These are phyloP conservation scores for Colletotrichum sp. DNA, from an alignment of 2,329 filamentous ascomycete species.

Conservation along the genomic window DNA sequence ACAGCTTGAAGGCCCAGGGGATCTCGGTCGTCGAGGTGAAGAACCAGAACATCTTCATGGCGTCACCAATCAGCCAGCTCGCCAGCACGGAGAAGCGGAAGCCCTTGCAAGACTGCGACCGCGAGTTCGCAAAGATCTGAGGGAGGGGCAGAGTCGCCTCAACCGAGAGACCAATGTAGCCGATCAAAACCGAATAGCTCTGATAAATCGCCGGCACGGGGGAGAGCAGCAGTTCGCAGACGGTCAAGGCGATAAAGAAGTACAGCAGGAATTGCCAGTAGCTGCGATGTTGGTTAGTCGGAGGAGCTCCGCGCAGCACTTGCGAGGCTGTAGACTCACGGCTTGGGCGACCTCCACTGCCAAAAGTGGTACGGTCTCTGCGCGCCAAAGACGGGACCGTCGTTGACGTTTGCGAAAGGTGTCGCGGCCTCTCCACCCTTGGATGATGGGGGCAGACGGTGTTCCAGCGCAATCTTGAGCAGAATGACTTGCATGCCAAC, in stretches of 20 bases:
- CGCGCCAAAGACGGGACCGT: conserved; percentile 36
- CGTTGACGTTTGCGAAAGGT: conserved; percentile 64
- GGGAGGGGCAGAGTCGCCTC: conserved; percentile 84
- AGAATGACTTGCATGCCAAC: conserved; percentile 66
- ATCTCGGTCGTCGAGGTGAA: conserved; percentile 73
- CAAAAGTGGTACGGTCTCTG: conserved; percentile 78
- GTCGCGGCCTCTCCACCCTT: conserved; percentile 63
- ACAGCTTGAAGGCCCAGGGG: conserved; percentile 80
- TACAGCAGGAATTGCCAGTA: conserved; percentile 82
- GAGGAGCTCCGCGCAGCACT: background rate
- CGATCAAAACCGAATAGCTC: conserved; percentile 70
- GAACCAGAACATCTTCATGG: conserved; percentile 90
- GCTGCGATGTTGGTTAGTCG: conserved; percentile 36
- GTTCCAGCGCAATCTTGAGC: conserved; percentile 71
- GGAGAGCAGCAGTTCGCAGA: conserved; percentile 70
- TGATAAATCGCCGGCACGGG: conserved; percentile 61
- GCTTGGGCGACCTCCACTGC: conserved; percentile 77
- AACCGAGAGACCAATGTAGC: conserved; percentile 76
- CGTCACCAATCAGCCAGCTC: conserved; percentile 80
- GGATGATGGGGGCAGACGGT: conserved; percentile 63
- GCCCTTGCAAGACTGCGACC: conserved; percentile 73
- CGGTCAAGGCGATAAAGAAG: conserved; percentile 64
- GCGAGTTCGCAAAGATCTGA: conserved; percentile 75
- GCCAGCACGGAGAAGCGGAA: conserved; percentile 77
- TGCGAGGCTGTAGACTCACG: conserved; percentile 46